These are phyloP conservation scores for Leccinum broughii DNA, from an alignment of 768 basidiomycete species.

Conservation along the genomic window DNA sequence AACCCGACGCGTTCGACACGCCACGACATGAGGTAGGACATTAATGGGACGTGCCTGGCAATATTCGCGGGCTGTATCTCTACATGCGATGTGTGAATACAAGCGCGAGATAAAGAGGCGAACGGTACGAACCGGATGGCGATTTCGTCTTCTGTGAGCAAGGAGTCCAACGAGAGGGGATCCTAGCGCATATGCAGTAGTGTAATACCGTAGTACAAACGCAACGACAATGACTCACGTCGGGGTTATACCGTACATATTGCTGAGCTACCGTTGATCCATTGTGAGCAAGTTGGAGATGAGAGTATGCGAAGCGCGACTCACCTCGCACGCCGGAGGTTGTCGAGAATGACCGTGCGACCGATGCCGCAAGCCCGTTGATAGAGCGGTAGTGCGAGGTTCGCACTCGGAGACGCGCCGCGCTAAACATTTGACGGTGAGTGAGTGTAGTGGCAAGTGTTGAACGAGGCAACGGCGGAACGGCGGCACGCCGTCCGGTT, in stretches of 20 bases:
- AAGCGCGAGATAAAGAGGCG: not conserved
- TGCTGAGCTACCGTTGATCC: conserved; percentile 17
- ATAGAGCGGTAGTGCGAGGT: conserved; percentile 6
- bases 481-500: not conserved
- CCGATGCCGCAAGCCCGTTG: conserved; percentile 8
- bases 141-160: conserved; percentile 87
- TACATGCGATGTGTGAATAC: conserved; percentile 30
- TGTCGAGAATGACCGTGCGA: conserved; percentile 25
- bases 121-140: conserved; percentile 68
- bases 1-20: conserved; percentile 1
- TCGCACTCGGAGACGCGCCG: conserved; percentile 4
- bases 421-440: conserved; percentile 2
- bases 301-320: conserved; percentile 5
- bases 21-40: not conserved
- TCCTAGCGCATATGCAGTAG: conserved; percentile 53
- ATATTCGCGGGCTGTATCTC: conserved; percentile 77
- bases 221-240: conserved; percentile 15
- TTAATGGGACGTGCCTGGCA: conserved; percentile 59
- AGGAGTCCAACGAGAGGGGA: conserved; percentile 74
- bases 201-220: conserved; percentile 5
- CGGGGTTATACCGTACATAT: conserved; percentile 22
- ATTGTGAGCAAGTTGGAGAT: not conserved
- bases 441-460: not conserved
- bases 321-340: conserved; percentile 18
- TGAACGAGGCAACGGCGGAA: not conserved